Conservation (phyloP, 1,284 basidiomycete species). For the Anthracocystis walkeri region DNA sequence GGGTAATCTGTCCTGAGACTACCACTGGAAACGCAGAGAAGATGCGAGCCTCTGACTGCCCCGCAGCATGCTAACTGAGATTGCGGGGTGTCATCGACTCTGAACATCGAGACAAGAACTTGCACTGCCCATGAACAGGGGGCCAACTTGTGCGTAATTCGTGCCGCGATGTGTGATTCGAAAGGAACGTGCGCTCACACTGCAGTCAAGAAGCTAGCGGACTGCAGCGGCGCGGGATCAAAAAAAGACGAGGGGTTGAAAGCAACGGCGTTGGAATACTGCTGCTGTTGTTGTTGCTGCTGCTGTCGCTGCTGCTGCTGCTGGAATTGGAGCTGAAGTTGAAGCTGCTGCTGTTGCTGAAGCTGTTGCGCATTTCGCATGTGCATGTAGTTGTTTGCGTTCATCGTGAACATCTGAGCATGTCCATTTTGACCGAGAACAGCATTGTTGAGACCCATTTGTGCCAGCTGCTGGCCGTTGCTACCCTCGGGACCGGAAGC, state of each 20-base stretch:
- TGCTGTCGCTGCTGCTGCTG: slow-evolving; percentile 27
- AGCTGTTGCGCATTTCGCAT: slow-evolving; percentile 43
- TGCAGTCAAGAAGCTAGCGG: slow-evolving; percentile 52
- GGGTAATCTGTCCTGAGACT: slow-evolving; percentile 28
- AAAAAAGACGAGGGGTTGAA: slow-evolving; percentile 49
- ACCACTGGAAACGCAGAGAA: neutral
- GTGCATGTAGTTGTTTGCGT: slow-evolving; percentile 23
- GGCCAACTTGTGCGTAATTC: neutral
- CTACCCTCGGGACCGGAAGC: slow-evolving; percentile 4
- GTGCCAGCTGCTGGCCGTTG: slow-evolving; percentile 21
- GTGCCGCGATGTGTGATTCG: slow-evolving; percentile 1
- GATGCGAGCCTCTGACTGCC: slow-evolving; percentile 11
- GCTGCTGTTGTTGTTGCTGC: slow-evolving; percentile 30
- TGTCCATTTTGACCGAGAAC: slow-evolving; percentile 24
- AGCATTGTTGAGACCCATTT: slow-evolving; percentile 7
- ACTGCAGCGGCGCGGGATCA: slow-evolving; percentile 53
- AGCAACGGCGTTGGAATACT: slow-evolving; percentile 16
- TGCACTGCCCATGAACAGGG: neutral
- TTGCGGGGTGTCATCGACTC: slow-evolving; percentile 17
- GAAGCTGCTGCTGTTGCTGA: slow-evolving; percentile 26
- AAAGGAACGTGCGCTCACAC: slow-evolving; percentile 33
- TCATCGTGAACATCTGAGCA: slow-evolving; percentile 32
- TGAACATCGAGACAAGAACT: neutral
- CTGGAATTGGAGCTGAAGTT: slow-evolving; percentile 29
- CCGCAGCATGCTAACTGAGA: slow-evolving; percentile 32